Evolutionary conservation across 1,139 yeast species (phyloP).

Genomic region (Entelexis sorbosivorans): DNA sequence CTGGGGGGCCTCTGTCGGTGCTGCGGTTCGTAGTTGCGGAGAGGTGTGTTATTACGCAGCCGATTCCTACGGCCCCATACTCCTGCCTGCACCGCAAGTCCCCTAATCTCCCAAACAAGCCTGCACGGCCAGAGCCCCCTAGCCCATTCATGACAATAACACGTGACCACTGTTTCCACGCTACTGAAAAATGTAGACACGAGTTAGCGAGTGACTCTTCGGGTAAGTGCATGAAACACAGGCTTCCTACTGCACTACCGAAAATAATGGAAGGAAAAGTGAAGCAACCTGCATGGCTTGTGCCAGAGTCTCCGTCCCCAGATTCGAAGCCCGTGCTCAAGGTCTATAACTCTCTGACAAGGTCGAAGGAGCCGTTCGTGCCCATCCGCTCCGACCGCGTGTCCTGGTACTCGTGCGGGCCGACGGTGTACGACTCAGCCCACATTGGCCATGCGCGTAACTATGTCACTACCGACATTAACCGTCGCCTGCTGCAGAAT

Average conservation of each 20-base stretch:
- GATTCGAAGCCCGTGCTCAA: constrained; percentile 31
- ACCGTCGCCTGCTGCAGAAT: constrained; percentile 75
- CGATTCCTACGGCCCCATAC: not conserved
- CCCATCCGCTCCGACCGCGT: constrained; percentile 53
- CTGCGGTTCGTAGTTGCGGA: not conserved
- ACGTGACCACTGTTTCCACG: not conserved
- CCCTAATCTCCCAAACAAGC: not conserved
- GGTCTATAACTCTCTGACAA: constrained; percentile 71
- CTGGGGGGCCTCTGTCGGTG: not conserved
- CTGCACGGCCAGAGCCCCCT: not conserved
- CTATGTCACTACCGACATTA: constrained; percentile 87
- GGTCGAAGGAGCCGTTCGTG: constrained; percentile 63
- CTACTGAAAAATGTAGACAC: not conserved
- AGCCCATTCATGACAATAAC: not conserved
- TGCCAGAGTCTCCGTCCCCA: constrained; percentile 26
- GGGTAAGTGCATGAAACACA: constrained; percentile 16
- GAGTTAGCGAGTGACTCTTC: not conserved
- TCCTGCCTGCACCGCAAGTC: not conserved
- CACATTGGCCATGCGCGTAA: constrained; percentile 99
- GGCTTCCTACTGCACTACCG: constrained; percentile 4
- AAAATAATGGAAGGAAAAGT: constrained; percentile 19
- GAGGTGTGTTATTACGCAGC: not conserved
- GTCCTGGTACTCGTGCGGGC: constrained; percentile 97
- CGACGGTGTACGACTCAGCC: constrained; percentile 92
- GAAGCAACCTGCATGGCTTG: constrained; percentile 38